A percentile compares a stretch with the other conserved stretches of the same genome.
phyloP scores from a whole-genome alignment of 2,329 filamentous ascomycete genomes.

The Apiospora aurea region DNA sequence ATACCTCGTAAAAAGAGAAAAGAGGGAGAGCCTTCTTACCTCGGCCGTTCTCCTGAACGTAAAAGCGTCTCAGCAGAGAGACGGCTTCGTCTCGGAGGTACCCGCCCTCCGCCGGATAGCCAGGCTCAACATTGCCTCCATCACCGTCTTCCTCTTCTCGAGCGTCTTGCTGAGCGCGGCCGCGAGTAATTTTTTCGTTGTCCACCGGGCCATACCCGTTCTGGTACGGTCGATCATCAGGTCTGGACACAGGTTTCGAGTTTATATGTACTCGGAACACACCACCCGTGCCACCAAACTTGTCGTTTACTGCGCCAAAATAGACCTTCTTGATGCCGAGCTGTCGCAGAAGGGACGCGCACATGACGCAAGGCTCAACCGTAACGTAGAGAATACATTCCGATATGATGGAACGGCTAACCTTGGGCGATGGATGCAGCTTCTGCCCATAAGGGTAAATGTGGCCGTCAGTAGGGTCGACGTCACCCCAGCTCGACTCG shows the following conservation, averaged over 20 bases:
- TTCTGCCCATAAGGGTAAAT: conserved; percentile 69
- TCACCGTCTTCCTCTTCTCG: conserved; percentile 51
- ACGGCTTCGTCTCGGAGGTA: conserved; percentile 93
- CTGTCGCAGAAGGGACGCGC: conserved; percentile 89
- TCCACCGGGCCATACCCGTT: conserved; percentile 42
- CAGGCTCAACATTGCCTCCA: conserved; percentile 75
- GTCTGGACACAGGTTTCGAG: conserved; percentile 49
- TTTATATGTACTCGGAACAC: conserved; percentile 85
- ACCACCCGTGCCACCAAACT: conserved; percentile 94
- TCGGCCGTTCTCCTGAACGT: conserved; percentile 96
- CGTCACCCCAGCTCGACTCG: conserved; percentile 56
- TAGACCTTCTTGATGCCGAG: conserved; percentile 88
- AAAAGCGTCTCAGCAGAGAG: conserved; percentile 89
- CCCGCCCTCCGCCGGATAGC: conserved; percentile 85
- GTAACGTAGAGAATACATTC: conserved; percentile 90
- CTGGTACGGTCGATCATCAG: conserved; percentile 39
- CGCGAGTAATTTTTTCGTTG: conserved; percentile 41
- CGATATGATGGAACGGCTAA: conserved; percentile 72
- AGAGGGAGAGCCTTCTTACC: conserved; percentile 56
- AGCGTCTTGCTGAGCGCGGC: conserved; percentile 47
- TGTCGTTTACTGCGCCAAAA: conserved; percentile 94
- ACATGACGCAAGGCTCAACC: conserved; percentile 99
- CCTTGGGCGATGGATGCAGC: conserved; percentile 59
- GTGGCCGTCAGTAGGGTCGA: conserved; percentile 62
- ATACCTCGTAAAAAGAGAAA: background rate